Evolutionary conservation across 176 grass and related monocot genomes (phyloP), one percentile per base, ranked within the genome.

Genomic region (Musa acuminata): DNA sequence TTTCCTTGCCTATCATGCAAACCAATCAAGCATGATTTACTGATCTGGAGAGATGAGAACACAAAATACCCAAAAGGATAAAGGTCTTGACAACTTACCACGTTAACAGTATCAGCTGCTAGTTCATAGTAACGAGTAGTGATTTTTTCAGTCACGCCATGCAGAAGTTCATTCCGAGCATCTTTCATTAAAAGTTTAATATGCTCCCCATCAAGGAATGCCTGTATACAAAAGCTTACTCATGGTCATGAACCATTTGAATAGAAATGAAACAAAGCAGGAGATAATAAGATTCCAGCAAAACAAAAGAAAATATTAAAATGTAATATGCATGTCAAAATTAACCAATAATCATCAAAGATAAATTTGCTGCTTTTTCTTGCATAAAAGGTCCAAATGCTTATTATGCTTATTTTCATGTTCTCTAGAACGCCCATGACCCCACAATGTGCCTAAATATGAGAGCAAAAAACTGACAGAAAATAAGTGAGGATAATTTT

Each of bases 41-140:
- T 69, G 43, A 49, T 50, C 43, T 6, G 43, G 67, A 19, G 35
- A 48, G 73, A 75, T 11, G 43, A 68, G 25, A 50, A 83, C 59
- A 59, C 0, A 0, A 75, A 54, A 11, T 62, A 72, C 52, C 26
- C 62, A 74, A 82, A 55, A 26, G 3, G 59, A 60, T 9, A 74
- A 73, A 48, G 66, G 67, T 69, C 24, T 72, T 82, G 58, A 49
- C 53, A 80, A 89, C 90, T 82, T 88, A 99, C 95, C 86, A 91
- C 95, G 69, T 80, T 90, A 52, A 99, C 91, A 76, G 93, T 84
- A 82, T 99, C 90, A 5, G 90, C 87, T 49, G 89, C 90, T 74
- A 91, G 80, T 64, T 94, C 95, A 84, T 91, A 87, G 65, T 94
- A 99, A 79, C 80, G 87, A 69, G 71, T 90, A 8, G 91, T 94